Evolutionary conservation across 306 rosid species (phyloP).

Genomic region (Trifolium pratense): DNA sequence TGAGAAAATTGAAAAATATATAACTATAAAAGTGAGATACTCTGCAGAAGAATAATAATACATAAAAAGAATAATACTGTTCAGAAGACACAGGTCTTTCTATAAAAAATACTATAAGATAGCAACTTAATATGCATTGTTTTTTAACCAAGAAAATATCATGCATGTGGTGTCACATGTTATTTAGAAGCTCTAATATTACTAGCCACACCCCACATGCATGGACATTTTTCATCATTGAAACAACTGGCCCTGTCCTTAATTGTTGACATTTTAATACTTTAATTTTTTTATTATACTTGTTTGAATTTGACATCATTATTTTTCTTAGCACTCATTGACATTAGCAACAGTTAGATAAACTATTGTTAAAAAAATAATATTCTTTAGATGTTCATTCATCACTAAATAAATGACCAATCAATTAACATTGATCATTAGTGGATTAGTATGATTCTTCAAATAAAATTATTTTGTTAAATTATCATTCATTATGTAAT

Average conservation of each 20-base stretch:
- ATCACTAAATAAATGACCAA: conserved; percentile 19
- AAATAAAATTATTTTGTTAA: conserved; percentile 22
- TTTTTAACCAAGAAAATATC: conserved; percentile 38
- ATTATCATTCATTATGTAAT: conserved; percentile 16
- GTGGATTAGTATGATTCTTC: conserved; percentile 10
- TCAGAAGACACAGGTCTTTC: conserved; percentile 35
- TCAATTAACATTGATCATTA: conserved; percentile 22
- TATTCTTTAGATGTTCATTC: conserved; percentile 27
- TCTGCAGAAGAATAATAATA: conserved; percentile 36
- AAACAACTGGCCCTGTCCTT: conserved; percentile 31
- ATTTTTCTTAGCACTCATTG: conserved; percentile 35
- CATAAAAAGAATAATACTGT: conserved; percentile 32
- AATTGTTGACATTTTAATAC: conserved; percentile 7
- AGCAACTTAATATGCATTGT: conserved; percentile 38
- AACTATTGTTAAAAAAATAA: background rate
- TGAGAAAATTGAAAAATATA: conserved; percentile 30
- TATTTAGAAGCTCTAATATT: conserved; percentile 32
- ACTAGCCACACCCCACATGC: conserved; percentile 42
- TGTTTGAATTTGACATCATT: conserved; percentile 45
- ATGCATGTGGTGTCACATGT: conserved; percentile 68
- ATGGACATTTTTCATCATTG: conserved; percentile 39
- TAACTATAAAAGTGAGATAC: conserved; percentile 32
- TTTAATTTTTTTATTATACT: conserved; percentile 6
- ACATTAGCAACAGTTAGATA: conserved; percentile 21
- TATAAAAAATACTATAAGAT: conserved; percentile 28